A percentile compares a stretch with the other conserved stretches of the same genome.
Evolutionary conservation across 2,329 filamentous ascomycete genomes (phyloP).

Genomic region (Eutypa lata): DNA sequence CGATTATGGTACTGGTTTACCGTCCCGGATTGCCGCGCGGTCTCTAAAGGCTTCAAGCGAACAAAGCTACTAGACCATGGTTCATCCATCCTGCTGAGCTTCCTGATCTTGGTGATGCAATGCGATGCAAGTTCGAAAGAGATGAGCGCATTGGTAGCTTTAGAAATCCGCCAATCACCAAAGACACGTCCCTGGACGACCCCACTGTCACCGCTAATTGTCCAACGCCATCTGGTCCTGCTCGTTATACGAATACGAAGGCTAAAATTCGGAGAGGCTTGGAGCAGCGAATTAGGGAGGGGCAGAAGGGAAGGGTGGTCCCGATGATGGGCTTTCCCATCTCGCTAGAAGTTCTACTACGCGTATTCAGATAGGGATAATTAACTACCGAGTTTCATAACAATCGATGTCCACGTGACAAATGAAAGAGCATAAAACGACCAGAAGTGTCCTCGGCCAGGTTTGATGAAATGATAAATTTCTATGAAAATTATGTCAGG

Average conservation of each 20-base stretch:
- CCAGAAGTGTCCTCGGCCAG: not conserved
- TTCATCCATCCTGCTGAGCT: no score
- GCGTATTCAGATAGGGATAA: no score
- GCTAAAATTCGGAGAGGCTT: not conserved
- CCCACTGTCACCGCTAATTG: not conserved
- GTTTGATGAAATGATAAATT: no score
- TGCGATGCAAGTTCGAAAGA: not conserved
- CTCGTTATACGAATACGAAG: not conserved
- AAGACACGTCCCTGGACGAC: not conserved
- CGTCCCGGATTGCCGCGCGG: not conserved
- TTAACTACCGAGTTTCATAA: no score
- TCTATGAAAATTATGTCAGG: no score
- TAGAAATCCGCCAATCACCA: not conserved
- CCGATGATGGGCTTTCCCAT: no score
- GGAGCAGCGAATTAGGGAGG: no score
- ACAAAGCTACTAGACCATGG: not conserved
- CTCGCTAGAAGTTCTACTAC: no score
- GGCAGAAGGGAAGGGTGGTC: no score
- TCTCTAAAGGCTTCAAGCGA: not conserved
- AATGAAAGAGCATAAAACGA: not conserved
- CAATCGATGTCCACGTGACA: no score
- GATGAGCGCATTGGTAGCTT: not conserved
- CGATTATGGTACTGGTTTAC: not conserved
- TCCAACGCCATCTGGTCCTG: not conserved
- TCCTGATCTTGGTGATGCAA: no score